Conservation (phyloP, 208 protist genomes). For the Blastocrithidia nonstop region DNA sequence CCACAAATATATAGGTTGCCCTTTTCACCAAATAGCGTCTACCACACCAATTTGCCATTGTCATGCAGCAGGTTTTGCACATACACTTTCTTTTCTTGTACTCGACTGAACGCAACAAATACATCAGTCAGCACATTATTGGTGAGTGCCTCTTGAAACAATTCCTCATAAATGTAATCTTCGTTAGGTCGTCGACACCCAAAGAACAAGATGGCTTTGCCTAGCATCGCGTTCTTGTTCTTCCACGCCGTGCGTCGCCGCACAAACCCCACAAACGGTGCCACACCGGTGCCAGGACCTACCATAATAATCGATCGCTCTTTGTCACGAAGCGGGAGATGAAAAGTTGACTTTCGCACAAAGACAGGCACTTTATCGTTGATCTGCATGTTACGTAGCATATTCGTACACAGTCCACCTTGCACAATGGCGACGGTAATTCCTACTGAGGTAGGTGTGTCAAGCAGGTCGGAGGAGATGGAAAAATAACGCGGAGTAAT, state of each 20-base stretch:
- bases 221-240: slow-evolving; percentile 49
- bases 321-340: slow-evolving; percentile 67
- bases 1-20: slow-evolving; percentile 87
- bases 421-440: slow-evolving; percentile 82
- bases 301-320: slow-evolving; percentile 86
- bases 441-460: slow-evolving; percentile 43
- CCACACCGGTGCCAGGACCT: slow-evolving; percentile 91
- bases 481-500: slow-evolving; percentile 92
- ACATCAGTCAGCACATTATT: slow-evolving; percentile 46
- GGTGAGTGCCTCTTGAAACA: slow-evolving; percentile 39
- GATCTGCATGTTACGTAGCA: slow-evolving; percentile 45
- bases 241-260: slow-evolving; percentile 67
- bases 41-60: slow-evolving; percentile 44
- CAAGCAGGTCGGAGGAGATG: slow-evolving; percentile 86
- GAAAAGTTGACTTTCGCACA: slow-evolving; percentile 88
- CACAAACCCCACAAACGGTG: slow-evolving; percentile 91
- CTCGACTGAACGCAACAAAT: slow-evolving; percentile 74
- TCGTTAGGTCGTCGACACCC: slow-evolving; percentile 61
- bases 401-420: slow-evolving; percentile 85
- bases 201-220: slow-evolving; percentile 79
- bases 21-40: slow-evolving; percentile 26
- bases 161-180: slow-evolving; percentile 76
- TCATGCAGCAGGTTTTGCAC: slow-evolving; percentile 80
- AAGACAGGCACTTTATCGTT: slow-evolving; percentile 75
- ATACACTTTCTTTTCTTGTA: slow-evolving; percentile 72